Conservation (phyloP, 2,329 filamentous ascomycete species). For the Microsporum ferrugineum region DNA sequence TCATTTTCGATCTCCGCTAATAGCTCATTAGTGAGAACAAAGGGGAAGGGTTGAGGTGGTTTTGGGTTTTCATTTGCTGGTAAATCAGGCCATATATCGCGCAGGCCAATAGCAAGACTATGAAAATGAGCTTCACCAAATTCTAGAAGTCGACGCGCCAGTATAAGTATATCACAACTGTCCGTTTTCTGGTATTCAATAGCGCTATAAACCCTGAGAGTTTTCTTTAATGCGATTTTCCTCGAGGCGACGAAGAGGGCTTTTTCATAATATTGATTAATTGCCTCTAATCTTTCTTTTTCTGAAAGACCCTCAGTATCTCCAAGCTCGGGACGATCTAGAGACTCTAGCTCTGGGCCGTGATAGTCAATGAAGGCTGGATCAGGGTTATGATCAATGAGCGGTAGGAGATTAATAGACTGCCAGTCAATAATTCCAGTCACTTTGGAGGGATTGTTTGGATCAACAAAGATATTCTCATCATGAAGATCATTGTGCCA, state of each 20-base stretch:
- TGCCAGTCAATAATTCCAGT: constrained; percentile 26
- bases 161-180: constrained; percentile 5
- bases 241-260: constrained; percentile 9
- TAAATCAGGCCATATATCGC: constrained; percentile 4
- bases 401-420: constrained; percentile 21
- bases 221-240: constrained; percentile 6
- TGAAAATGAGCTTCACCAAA: constrained; percentile 10
- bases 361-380: constrained; percentile 21
- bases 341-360: constrained; percentile 19
- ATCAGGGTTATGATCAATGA: constrained; percentile 21
- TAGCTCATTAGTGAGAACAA: background rate
- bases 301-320: constrained; percentile 1
- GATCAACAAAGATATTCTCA: constrained; percentile 26
- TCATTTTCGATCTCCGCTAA: constrained; percentile 5
- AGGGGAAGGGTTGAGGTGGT: background rate
- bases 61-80: background rate
- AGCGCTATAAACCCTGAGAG: background rate
- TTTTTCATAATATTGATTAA: constrained; percentile 5
- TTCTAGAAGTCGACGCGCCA: constrained; percentile 8
- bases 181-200: constrained; percentile 9
- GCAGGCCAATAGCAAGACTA: background rate
- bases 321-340: constrained; percentile 10
- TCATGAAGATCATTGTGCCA: constrained; percentile 24
- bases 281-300: constrained; percentile 2
- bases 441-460: constrained; percentile 18